Conservation (phyloP, 805 yeast genomes). For the Kodamaea nitidulidarum region DNA sequence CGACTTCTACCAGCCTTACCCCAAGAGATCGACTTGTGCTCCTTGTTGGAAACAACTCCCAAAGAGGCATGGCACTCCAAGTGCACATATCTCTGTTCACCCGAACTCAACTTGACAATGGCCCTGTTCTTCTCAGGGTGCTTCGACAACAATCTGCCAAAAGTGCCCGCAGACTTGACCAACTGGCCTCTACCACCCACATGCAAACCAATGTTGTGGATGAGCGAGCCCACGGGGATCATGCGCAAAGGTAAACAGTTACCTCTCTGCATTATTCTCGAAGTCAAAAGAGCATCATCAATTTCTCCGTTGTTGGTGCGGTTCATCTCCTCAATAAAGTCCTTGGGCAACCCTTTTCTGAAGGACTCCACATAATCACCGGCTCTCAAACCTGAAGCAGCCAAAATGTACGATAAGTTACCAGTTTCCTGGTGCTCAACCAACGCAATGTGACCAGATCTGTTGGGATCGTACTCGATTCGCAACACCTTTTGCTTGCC, state of each 20-base stretch:
- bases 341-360: conserved; percentile 80
- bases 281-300: conserved; percentile 86
- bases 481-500: conserved; percentile 81
- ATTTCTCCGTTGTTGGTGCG: conserved; percentile 64
- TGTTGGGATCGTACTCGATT: conserved; percentile 92
- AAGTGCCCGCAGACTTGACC: conserved; percentile 93
- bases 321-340: conserved; percentile 69
- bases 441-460: conserved; percentile 91
- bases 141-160: conserved; percentile 82
- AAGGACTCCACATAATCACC: conserved; percentile 90
- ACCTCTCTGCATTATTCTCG: conserved; percentile 86
- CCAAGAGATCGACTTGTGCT: conserved; percentile 80
- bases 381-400: conserved; percentile 87
- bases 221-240: conserved; percentile 92
- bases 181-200: conserved; percentile 76
- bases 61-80: conserved; percentile 88
- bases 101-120: conserved; percentile 76
- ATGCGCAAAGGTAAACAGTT: conserved; percentile 88
- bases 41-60: conserved; percentile 89
- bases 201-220: conserved; percentile 79
- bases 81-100: conserved; percentile 89
- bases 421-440: conserved; percentile 61
- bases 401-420: conserved; percentile 73
- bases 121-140: conserved; percentile 67
- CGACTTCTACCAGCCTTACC: conserved; percentile 98